Base-by-base conservation (phyloP, 2,329 filamentous ascomycete species). In the Westerdykella aurantiaca region DNA sequence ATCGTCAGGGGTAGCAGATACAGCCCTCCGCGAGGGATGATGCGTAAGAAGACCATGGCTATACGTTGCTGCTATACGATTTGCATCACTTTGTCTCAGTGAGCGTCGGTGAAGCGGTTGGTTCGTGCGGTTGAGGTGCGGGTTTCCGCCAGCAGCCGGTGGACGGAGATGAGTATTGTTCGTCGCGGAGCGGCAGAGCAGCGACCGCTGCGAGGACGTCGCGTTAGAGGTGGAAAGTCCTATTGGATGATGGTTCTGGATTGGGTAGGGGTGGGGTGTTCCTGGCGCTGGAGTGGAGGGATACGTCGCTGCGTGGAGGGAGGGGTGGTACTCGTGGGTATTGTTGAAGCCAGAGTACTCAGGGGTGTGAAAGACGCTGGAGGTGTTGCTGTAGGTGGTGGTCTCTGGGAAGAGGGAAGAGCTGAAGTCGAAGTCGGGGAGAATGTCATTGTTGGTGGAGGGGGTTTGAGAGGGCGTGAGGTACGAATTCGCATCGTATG, bases 71-170 rank as follows among this genome's bases (percentile, higher is more conserved):
- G 44, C 46, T 31, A 49, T 41, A 22, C 42, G 51, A 18, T 55
- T 51, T 35, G 39, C 46, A n/a, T 55, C 56, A 18, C 50, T 42
- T 34, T 57, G 52, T 34, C 61, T 61, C n/a, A 60, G 49, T 12
- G 62, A 64, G 21, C 58, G 57, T n/a, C 58, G 57, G 34, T 60
- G 59, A 11, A 33, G 42, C 16, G 53, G 39, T 21, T 25, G 43
- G 38, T 54, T 3, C n/a, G 18, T 18, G 34, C 33, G 14, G 40
- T 47, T 16, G 38, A 23, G n/a, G 45, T 31, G 16, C 41, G 41
- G 31, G 44, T 25, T 38, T 31, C 41, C 11, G 39, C 31, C 4
- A 39, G 41, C 23, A 43, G 50, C 10, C 46, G 51, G 12, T 45
- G 42, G 13, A 41, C 44, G 31, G 42, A 11, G 10, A 13, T 7